Base-by-base conservation (phyloP, 2,329 filamentous ascomycete genomes). In the Paracorniculantispora psalliotae region DNA sequence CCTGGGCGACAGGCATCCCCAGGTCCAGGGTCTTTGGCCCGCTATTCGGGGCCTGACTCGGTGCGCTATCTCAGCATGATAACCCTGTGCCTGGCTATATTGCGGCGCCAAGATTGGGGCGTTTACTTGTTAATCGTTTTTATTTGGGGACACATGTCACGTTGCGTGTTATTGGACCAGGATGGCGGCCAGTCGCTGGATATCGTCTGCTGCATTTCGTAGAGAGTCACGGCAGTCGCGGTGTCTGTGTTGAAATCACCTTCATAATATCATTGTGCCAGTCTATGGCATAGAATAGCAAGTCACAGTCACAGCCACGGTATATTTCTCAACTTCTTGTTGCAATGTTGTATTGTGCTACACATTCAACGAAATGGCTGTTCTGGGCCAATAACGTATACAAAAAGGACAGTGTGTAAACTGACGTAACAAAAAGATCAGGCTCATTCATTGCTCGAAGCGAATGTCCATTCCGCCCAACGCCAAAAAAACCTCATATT, bases 391-490 rank as follows among this genome's bases (percentile, higher is more conserved):
- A 41, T 57, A 43, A 50, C 35, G 19, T 43, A 50, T 50, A 57
- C 54, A 57, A 57, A 50, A 57, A 49, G 13, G 54, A 50, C 46
- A 57, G 33, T 50, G 17, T 44, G n/a, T 21, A 4, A 46, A 46
- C 17, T n/a, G 19, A 21, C 6, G 12, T 15, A 41, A 41, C 12
- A 17, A 41, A 41, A 56, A 48, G 19, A 48, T 1, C 33, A 50
- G 54, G 54, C 54, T 49, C 54, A 57, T 57, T 57, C 54, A 57
- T n/a, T 50, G 43, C 54, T 41, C 33, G 35, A 57, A 57, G 54
- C 54, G 46, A 57, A 57, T 50, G 54, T 57, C 54, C 54, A 43
- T 50, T 30, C 54, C 23, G 26, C 8, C 54, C 54, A 57, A 57
- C 54, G 54, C 54, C 54, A 13, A 8, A 19, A 41, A 35, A 44